Conservation (phyloP, 306 rosid species). For the Bauhinia variegata region DNA sequence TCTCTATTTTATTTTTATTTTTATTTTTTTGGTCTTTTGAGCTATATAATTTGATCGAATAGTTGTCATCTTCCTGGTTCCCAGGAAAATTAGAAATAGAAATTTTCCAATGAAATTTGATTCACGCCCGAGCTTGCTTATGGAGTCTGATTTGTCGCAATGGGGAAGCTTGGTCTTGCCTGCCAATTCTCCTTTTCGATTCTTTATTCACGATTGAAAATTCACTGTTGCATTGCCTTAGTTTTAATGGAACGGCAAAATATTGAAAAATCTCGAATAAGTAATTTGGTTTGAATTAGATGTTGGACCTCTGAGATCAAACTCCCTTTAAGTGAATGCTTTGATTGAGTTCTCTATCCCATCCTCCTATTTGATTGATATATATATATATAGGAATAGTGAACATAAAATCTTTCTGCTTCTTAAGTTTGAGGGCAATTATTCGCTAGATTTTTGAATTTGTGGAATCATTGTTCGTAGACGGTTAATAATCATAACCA, state of each 20-base stretch:
- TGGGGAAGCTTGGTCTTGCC: constrained; percentile 7
- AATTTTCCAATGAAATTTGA: constrained; percentile 7
- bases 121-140: neutral
- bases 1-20: too few species aligned
- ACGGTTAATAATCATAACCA: constrained; percentile 5
- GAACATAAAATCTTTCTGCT: neutral
- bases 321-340: too few species aligned
- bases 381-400: too few species aligned
- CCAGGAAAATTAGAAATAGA: neutral
- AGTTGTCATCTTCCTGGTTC: neutral
- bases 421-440: constrained; percentile 15
- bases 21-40: neutral
- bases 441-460: too few species aligned
- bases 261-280: too few species aligned
- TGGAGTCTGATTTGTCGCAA: constrained; percentile 14
- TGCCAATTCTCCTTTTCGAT: neutral
- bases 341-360: too few species aligned
- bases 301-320: constrained; percentile 9
- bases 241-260: constrained; percentile 25
- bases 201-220: constrained; percentile 4
- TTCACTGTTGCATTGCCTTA: constrained; percentile 13
- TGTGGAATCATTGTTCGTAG: neutral
- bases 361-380: too few species aligned
- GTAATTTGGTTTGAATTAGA: constrained; percentile 20
- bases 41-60: constrained; percentile 2